Evolutionary conservation across 2,329 filamentous ascomycete species (phyloP).

Genomic region (Lecanicillium sp.): DNA sequence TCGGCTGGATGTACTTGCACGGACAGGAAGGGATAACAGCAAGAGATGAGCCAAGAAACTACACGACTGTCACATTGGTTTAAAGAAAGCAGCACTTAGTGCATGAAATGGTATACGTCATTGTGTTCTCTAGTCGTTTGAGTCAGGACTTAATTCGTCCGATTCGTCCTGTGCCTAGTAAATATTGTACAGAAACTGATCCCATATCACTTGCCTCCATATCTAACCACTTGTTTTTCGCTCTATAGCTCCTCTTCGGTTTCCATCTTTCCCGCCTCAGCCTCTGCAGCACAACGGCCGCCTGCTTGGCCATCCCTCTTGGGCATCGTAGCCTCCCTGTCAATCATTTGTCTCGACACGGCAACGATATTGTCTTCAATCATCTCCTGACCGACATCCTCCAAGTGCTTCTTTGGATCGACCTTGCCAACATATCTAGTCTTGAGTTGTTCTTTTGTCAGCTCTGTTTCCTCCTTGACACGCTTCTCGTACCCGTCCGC

Average conservation of each 20-base stretch:
- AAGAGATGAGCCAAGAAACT: too few relatives aligned
- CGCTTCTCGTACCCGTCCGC: slow-evolving; percentile 97
- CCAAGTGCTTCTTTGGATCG: slow-evolving; percentile 98
- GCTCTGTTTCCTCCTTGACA: slow-evolving; percentile 95
- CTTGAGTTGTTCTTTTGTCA: slow-evolving; percentile 96
- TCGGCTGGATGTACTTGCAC: too few relatives aligned
- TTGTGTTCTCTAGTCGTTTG: too few relatives aligned
- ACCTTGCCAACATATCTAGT: slow-evolving; percentile 98
- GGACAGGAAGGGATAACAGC: too few relatives aligned
- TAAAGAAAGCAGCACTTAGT: too few relatives aligned
- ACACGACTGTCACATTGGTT: too few relatives aligned
- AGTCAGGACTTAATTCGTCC: background rate
- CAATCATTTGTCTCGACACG: slow-evolving; percentile 98
- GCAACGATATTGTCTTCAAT: slow-evolving; percentile 99
- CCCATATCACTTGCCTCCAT: background rate
- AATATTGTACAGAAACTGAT: slow-evolving; percentile 7
- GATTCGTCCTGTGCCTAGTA: slow-evolving; percentile 1
- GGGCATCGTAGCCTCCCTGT: slow-evolving; percentile 94
- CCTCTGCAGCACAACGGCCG: slow-evolving; percentile 40
- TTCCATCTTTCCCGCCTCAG: slow-evolving; percentile 59
- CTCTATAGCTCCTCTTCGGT: slow-evolving; percentile 50
- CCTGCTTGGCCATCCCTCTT: slow-evolving; percentile 48
- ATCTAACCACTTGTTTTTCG: background rate
- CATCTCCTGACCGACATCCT: slow-evolving; percentile 89
- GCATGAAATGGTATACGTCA: too few relatives aligned